Percentiles rank a stretch among this genome's conserved stretches.
phyloP scores from a whole-genome alignment of 2,329 filamentous ascomycete species.

The Pochonia chlamydosporia region DNA sequence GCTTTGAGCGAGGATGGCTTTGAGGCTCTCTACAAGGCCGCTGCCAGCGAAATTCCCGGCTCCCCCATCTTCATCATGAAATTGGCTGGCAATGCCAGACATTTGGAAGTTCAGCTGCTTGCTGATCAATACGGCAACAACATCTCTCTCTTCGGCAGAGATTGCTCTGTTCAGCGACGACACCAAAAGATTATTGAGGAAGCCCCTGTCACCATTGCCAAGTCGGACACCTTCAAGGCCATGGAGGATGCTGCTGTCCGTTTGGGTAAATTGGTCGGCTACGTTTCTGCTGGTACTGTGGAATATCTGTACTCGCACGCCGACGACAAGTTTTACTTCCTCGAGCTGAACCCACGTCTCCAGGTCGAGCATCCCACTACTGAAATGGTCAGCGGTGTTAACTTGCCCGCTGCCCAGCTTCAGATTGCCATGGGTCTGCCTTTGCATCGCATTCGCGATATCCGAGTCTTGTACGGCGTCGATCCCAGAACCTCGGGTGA shows the following conservation, averaged over 20 bases:
- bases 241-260: slow-evolving; percentile 98
- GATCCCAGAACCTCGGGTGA: slow-evolving; percentile 80
- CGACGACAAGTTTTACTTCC: slow-evolving; percentile 98
- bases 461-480: slow-evolving; percentile 90
- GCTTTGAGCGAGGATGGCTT: slow-evolving; percentile 82
- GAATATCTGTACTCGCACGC: slow-evolving; percentile 98
- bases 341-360: slow-evolving; percentile 96
- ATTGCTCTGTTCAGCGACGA: slow-evolving; percentile 95
- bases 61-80: slow-evolving; percentile 99
- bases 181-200: slow-evolving; percentile 99
- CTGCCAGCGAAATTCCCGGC: slow-evolving; percentile 93
- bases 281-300: slow-evolving; percentile 97
- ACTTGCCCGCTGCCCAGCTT: slow-evolving; percentile 92
- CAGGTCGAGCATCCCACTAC: slow-evolving; percentile 99
- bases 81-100: slow-evolving; percentile 89
- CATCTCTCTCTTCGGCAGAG: slow-evolving; percentile 96
- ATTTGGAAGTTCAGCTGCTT: slow-evolving; percentile 94
- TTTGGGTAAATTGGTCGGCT: slow-evolving; percentile 88
- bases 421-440: slow-evolving; percentile 99
- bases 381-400: slow-evolving; percentile 98
- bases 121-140: slow-evolving; percentile 99
- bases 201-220: slow-evolving; percentile 94
- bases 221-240: slow-evolving; percentile 78
- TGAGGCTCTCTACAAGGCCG: slow-evolving; percentile 83
- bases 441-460: slow-evolving; percentile 90